Conservation (phyloP, 192 early-diverging fungal species). For the Entomortierella parvispora region DNA sequence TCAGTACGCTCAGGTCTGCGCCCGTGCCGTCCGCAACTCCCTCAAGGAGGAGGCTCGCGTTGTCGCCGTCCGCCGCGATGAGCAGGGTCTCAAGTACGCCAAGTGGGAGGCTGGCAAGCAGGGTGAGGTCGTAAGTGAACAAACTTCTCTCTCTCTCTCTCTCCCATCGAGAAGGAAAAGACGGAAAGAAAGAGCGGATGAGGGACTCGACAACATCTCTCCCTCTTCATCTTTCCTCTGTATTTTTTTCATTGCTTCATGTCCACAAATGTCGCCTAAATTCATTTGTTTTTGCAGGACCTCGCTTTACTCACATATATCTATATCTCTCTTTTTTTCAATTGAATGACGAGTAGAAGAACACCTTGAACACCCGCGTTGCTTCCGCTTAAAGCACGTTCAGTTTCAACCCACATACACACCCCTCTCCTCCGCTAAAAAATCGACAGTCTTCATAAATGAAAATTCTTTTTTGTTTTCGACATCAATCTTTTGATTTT, state of each 20-base stretch:
- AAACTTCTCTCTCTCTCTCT: no score
- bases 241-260: slow-evolving; percentile 2
- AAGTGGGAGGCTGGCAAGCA: slow-evolving; percentile 87
- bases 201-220: no score
- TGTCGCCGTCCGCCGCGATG: slow-evolving; percentile 77
- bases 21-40: slow-evolving; percentile 83
- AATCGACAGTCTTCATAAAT: not conserved
- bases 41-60: slow-evolving; percentile 80
- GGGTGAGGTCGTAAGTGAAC: slow-evolving; percentile 75
- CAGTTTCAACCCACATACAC: not conserved
- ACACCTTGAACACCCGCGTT: slow-evolving; percentile 37
- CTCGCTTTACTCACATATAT: not conserved
- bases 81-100: slow-evolving; percentile 77
- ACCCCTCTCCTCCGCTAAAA: not conserved
- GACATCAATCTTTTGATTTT: not conserved
- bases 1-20: slow-evolving; percentile 84
- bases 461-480: not conserved
- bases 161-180: no score
- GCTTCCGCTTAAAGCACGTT: slow-evolving; percentile 26
- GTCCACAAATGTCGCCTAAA: no score
- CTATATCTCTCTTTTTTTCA: not conserved
- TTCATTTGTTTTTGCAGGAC: no score
- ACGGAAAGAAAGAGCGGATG: no score
- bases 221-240: no score
- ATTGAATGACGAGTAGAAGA: slow-evolving; percentile 39